These are phyloP conservation scores for Paramecium primaurelia DNA, from an alignment of 73 alveolate genomes.

Conservation along the genomic window DNA sequence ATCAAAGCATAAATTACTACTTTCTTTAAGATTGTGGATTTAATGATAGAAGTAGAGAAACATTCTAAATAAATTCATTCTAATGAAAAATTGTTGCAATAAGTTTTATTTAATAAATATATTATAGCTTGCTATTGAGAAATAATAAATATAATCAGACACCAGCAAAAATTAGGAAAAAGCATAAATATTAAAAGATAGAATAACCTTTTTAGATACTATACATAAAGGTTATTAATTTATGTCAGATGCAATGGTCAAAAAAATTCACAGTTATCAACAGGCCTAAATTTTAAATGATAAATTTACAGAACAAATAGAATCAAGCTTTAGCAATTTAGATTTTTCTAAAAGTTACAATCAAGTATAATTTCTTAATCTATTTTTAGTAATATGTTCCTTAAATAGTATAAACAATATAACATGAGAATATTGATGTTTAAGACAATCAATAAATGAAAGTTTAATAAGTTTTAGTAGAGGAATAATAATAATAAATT, in stretches of 20 bases:
- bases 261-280: background rate
- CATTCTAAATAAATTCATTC: background rate
- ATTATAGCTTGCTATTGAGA: background rate
- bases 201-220: background rate
- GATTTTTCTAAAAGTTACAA: conserved; percentile 37
- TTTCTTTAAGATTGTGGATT: background rate
- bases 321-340: background rate
- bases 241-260: background rate
- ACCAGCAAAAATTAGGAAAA: background rate
- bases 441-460: background rate
- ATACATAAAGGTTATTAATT: background rate
- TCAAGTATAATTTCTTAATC: background rate
- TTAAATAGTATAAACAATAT: background rate
- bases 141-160: background rate
- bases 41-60: background rate
- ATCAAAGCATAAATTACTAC: background rate
- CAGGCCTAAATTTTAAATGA: background rate
- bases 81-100: background rate
- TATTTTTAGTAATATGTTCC: conserved; percentile 1
- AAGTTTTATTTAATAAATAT: background rate
- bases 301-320: background rate
- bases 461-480: background rate
- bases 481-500: background rate
- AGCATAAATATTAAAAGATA: background rate
- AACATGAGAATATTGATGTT: background rate